These are phyloP conservation scores for Phanerochaete carnosa DNA, from an alignment of 768 basidiomycete species.

Conservation along the genomic window DNA sequence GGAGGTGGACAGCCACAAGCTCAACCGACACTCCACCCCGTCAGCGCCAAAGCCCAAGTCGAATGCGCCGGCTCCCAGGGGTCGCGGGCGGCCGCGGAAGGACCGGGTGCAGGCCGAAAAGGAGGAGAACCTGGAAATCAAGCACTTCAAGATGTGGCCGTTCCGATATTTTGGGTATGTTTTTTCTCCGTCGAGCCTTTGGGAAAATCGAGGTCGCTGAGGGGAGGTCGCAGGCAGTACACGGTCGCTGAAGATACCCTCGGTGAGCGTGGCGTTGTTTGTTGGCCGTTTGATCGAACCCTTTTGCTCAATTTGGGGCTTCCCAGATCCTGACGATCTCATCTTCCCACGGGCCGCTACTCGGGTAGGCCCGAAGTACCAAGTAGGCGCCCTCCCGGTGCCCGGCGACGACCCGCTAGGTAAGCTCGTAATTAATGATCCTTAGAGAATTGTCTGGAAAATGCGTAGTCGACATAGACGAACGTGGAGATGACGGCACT, in stretches of 20 bases:
- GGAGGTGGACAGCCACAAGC: slow-evolving; percentile 73
- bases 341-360: slow-evolving; percentile 94
- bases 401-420: slow-evolving; percentile 28
- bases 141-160: slow-evolving; percentile 88
- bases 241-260: slow-evolving; percentile 91
- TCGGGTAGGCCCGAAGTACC: slow-evolving; percentile 85
- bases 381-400: slow-evolving; percentile 52
- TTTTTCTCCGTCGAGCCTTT: neutral
- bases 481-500: slow-evolving; percentile 69
- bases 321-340: slow-evolving; percentile 88
- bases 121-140: slow-evolving; percentile 74
- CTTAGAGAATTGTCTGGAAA: neutral
- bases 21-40: slow-evolving; percentile 53
- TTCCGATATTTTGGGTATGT: slow-evolving; percentile 96
- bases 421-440: slow-evolving; percentile 1
- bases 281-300: slow-evolving; percentile 11
- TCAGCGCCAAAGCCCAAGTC: slow-evolving; percentile 58
- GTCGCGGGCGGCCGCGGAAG: slow-evolving; percentile 75
- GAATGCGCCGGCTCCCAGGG: slow-evolving; percentile 68
- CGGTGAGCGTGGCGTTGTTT: slow-evolving; percentile 42
- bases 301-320: slow-evolving; percentile 25
- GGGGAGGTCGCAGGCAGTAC: slow-evolving; percentile 57
- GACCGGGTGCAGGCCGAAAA: slow-evolving; percentile 69
- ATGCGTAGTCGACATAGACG: slow-evolving; percentile 33
- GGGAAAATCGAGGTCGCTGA: neutral